Conservation (phyloP, 2,329 filamentous ascomycete genomes). For the Ampelomyces quisqualis region DNA sequence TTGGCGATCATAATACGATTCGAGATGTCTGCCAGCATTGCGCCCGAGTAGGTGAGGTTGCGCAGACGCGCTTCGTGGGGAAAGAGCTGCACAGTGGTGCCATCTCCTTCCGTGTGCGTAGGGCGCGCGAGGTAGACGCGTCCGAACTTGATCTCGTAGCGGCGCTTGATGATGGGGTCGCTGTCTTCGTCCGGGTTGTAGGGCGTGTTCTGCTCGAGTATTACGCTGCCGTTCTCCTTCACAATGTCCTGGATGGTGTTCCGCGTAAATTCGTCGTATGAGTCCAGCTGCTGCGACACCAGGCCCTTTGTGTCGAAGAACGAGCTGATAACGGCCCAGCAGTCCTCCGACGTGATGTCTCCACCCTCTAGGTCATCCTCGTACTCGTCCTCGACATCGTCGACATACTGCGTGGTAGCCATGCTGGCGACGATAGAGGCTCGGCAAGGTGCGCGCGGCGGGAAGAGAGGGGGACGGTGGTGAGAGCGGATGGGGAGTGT, state of each 20-base stretch:
- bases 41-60: constrained; percentile 92
- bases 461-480: constrained; percentile 8
- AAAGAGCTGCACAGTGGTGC: constrained; percentile 78
- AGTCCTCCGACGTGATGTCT: constrained; percentile 91
- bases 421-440: constrained; percentile 39
- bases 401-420: constrained; percentile 60
- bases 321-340: constrained; percentile 95
- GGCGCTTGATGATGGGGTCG: constrained; percentile 74
- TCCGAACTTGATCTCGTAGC: constrained; percentile 94
- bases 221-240: constrained; percentile 85
- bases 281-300: constrained; percentile 96
- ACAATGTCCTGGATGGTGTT: constrained; percentile 94
- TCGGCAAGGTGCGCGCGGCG: constrained; percentile 6
- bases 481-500: constrained; percentile 15
- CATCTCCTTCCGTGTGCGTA: constrained; percentile 89
- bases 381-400: constrained; percentile 66
- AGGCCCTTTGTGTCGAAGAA: constrained; percentile 97
- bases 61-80: constrained; percentile 94
- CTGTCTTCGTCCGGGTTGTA: constrained; percentile 69
- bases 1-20: constrained; percentile 82
- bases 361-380: constrained; percentile 57
- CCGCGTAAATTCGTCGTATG: constrained; percentile 94
- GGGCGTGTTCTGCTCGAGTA: constrained; percentile 89
- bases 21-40: constrained; percentile 84
- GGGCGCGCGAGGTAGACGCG: constrained; percentile 86